Conservation (phyloP, 768 basidiomycete genomes). For the Macrolepiota fuliginosa region DNA sequence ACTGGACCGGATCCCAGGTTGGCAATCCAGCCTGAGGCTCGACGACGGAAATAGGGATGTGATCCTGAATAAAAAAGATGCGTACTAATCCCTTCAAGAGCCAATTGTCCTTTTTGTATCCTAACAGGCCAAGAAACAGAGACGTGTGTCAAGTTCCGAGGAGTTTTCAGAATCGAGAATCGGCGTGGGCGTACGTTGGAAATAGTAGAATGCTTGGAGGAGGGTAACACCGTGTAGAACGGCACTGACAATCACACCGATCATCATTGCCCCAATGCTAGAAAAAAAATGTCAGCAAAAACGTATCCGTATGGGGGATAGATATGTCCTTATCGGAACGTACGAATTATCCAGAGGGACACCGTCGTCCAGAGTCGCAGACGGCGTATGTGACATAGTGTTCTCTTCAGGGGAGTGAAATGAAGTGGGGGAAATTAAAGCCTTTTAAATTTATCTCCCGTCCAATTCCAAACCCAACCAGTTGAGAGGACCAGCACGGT, state of each 20-base stretch:
- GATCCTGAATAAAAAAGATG: not conserved
- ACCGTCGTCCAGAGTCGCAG: conserved; percentile 26
- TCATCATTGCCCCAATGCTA: conserved; percentile 44
- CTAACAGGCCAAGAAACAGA: conserved; percentile 22
- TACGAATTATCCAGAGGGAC: conserved; percentile 33
- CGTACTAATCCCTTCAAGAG: conserved; percentile 39
- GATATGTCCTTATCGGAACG: too few relatives aligned
- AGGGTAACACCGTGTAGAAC: conserved; percentile 42
- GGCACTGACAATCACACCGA: conserved; percentile 36
- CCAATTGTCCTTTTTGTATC: conserved; percentile 38
- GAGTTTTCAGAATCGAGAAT: not conserved
- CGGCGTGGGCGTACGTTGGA: conserved; percentile 24
- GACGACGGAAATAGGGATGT: not conserved
- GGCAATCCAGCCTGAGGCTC: too few relatives aligned
- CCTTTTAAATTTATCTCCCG: not conserved
- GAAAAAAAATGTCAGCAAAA: not conserved
- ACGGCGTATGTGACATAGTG: conserved; percentile 6
- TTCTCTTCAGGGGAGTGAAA: not conserved
- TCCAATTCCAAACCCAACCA: not conserved
- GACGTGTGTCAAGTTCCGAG: not conserved
- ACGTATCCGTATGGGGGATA: too few relatives aligned
- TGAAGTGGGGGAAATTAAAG: not conserved
- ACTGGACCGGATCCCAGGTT: not conserved
- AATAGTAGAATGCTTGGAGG: conserved; percentile 50
- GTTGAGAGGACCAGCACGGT: not conserved